These are phyloP conservation scores for Grifola frondosa DNA, from an alignment of 1,284 basidiomycete species.

Conservation along the genomic window DNA sequence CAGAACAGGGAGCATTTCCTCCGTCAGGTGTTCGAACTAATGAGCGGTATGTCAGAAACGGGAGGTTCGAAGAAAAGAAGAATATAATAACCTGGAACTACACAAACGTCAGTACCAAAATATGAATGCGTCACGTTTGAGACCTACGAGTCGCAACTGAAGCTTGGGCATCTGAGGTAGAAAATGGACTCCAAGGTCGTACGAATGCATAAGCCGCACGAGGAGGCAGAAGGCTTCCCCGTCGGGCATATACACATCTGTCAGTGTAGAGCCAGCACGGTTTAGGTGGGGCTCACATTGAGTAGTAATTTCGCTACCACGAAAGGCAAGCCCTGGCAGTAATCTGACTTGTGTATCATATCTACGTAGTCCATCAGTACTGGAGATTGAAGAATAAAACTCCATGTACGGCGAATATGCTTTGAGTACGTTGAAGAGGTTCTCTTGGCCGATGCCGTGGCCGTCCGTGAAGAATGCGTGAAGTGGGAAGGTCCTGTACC, in stretches of 20 bases:
- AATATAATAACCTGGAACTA: constrained; percentile 44
- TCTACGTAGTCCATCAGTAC: constrained; percentile 38
- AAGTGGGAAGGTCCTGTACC: constrained; percentile 85
- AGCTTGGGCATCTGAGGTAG: constrained; percentile 97
- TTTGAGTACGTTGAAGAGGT: constrained; percentile 94
- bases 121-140: neutral
- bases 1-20: constrained; percentile 90
- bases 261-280: constrained; percentile 1
- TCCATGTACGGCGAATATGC: constrained; percentile 83
- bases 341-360: constrained; percentile 96
- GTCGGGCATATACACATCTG: constrained; percentile 80
- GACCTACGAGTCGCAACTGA: constrained; percentile 79
- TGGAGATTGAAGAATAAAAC: constrained; percentile 7
- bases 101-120: constrained; percentile 10
- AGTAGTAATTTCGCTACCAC: constrained; percentile 90
- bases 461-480: constrained; percentile 93
- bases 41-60: neutral
- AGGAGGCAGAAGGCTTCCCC: constrained; percentile 96
- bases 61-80: too few relatives aligned
- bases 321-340: constrained; percentile 95
- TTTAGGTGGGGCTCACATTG: constrained; percentile 58
- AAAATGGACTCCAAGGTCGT: too few relatives aligned
- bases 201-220: constrained; percentile 92
- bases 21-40: constrained; percentile 89
- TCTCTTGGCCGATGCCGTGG: constrained; percentile 91